Conservation (phyloP, 78 protist genomes). For the Diacronema lutheri region DNA sequence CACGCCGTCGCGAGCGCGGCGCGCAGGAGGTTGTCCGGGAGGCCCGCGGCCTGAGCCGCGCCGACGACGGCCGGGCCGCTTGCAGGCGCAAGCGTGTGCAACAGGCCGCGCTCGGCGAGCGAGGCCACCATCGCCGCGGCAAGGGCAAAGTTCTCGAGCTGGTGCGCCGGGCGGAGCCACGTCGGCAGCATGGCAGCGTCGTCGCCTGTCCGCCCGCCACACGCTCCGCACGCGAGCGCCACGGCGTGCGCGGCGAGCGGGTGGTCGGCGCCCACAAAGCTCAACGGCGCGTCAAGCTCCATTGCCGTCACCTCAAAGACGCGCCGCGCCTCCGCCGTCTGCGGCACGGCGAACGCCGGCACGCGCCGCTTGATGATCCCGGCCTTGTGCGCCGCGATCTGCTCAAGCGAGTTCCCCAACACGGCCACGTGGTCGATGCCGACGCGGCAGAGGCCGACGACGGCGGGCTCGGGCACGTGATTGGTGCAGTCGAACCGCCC, state of each 20-base stretch:
- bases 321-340: background rate
- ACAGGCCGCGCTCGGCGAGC: background rate
- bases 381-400: constrained; percentile 77
- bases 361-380: constrained; percentile 57
- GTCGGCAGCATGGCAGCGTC: background rate
- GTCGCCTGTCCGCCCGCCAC: background rate
- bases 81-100: no score
- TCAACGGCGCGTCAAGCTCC: background rate
- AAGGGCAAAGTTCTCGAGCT: background rate
- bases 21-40: no score
- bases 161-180: constrained; percentile 6
- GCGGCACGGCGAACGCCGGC: background rate
- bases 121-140: background rate
- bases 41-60: background rate
- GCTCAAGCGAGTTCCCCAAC: constrained; percentile 69
- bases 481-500: constrained; percentile 52
- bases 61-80: no score
- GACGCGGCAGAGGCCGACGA: constrained; percentile 32
- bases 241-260: background rate
- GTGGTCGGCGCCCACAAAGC: background rate
- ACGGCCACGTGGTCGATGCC: constrained; percentile 77
- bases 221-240: background rate
- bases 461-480: constrained; percentile 2
- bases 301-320: background rate
- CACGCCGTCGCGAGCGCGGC: background rate